phyloP scores from a whole-genome alignment of 345 rosid species.

The Camelina sativa region DNA sequence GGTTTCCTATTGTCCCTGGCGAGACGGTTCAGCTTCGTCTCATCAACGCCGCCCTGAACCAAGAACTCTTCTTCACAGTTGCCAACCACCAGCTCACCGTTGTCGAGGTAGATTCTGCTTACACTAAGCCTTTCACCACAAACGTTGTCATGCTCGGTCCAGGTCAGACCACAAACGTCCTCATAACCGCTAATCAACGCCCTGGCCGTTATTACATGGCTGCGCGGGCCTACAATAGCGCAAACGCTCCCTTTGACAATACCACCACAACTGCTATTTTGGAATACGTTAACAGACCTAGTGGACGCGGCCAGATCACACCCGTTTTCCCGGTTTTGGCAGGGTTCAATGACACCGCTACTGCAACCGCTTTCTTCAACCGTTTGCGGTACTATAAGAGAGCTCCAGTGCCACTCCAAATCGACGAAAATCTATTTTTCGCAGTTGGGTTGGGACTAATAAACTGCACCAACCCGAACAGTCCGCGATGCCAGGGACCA shows the following conservation, averaged over 20 bases:
- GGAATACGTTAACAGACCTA: constrained; percentile 54
- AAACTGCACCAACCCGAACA: constrained; percentile 51
- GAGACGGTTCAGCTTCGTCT: constrained; percentile 60
- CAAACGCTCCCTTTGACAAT: constrained; percentile 57
- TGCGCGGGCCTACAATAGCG: constrained; percentile 65
- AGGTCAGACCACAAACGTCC: constrained; percentile 71
- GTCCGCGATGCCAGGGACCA: constrained; percentile 35
- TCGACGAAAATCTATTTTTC: constrained; percentile 58
- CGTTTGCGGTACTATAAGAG: constrained; percentile 56
- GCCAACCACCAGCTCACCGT: constrained; percentile 70
- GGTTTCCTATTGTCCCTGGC: constrained; percentile 39
- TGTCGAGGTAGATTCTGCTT: constrained; percentile 68
- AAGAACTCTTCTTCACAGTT: constrained; percentile 65
- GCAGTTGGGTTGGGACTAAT: constrained; percentile 54
- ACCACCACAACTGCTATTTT: constrained; percentile 60
- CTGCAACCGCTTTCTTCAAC: constrained; percentile 47
- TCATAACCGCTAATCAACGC: constrained; percentile 48
- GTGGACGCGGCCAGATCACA: constrained; percentile 39
- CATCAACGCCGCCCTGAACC: constrained; percentile 74
- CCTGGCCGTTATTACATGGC: constrained; percentile 60
- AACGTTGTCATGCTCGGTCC: constrained; percentile 59
- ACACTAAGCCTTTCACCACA: constrained; percentile 62
- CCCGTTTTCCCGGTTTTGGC: constrained; percentile 55
- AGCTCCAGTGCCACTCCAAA: constrained; percentile 58
- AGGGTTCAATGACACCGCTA: constrained; percentile 58